Evolutionary conservation across 225 moss, liverwort and hornwort species (phyloP).

Genomic region (Bryoerythrophyllum caledonicum): DNA sequence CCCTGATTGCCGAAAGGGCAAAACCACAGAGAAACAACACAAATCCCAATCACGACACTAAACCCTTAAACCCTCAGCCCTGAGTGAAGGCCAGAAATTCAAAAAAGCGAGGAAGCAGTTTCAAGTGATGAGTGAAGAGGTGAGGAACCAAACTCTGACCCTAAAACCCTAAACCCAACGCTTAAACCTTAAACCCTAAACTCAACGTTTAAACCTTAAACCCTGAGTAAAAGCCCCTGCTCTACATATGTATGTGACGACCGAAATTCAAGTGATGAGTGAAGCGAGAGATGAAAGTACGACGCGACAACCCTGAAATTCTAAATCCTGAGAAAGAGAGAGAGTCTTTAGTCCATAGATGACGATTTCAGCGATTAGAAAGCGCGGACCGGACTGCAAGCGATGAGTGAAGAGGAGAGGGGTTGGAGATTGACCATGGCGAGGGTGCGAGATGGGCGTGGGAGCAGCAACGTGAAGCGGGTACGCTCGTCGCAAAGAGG

Average conservation of each 20-base stretch:
- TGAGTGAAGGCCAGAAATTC: background rate
- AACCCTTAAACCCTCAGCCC: background rate
- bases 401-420: background rate
- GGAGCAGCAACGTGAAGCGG: background rate
- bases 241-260: background rate
- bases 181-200: background rate
- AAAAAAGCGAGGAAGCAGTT: background rate
- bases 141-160: too few species aligned
- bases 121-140: too few species aligned
- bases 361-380: background rate
- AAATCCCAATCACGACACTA: background rate
- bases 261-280: background rate
- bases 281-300: too few species aligned
- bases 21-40: background rate
- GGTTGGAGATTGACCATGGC: background rate
- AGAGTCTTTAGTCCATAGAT: too few species aligned
- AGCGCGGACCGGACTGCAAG: background rate
- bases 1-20: background rate
- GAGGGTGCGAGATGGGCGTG: background rate
- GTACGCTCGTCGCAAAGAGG: background rate
- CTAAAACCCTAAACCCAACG: background rate
- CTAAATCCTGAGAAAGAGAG: background rate
- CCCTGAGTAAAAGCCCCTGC: background rate
- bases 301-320: background rate
- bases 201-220: too few species aligned